Evolutionary conservation across 257 asterid genomes (phyloP).

Genomic region (Lavandula angustifolia): DNA sequence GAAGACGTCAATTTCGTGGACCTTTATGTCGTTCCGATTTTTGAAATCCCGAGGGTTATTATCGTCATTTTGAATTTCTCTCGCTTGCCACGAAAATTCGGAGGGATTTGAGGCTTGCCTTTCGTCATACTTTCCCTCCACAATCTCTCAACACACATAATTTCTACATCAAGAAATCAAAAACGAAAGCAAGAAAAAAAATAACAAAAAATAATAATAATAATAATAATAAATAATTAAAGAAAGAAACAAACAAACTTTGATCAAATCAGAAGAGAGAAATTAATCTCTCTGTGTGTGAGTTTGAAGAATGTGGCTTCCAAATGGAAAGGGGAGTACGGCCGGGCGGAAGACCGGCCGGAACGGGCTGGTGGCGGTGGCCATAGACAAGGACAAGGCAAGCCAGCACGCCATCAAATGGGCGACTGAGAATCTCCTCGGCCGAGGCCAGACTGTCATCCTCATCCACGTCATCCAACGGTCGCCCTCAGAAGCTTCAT

Average conservation of each 20-base stretch:
- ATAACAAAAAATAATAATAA: not conserved
- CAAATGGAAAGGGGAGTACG: slow-evolving; percentile 43
- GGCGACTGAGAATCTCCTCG: slow-evolving; percentile 66
- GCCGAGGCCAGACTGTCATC: slow-evolving; percentile 63
- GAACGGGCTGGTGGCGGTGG: slow-evolving; percentile 78
- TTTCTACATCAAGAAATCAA: slow-evolving; percentile 16
- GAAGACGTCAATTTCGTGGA: too few species aligned
- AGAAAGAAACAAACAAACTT: too few species aligned
- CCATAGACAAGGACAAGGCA: slow-evolving; percentile 75
- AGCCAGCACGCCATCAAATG: slow-evolving; percentile 84
- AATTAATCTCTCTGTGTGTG: not conserved
- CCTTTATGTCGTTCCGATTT: too few species aligned
- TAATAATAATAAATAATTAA: too few species aligned
- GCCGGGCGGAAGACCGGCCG: slow-evolving; percentile 51
- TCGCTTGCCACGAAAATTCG: not conserved
- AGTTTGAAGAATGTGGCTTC: slow-evolving; percentile 58
- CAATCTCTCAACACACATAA: slow-evolving; percentile 27
- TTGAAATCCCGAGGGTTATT: not conserved
- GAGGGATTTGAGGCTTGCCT: slow-evolving; percentile 42
- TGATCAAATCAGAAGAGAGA: too few species aligned
- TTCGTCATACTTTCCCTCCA: slow-evolving; percentile 27
- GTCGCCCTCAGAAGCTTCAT: slow-evolving; percentile 35
- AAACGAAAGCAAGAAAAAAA: slow-evolving; percentile 3
- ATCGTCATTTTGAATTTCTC: not conserved
- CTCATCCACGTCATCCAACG: slow-evolving; percentile 77